Conservation (phyloP, 805 yeast species). For the Blastobotrys parvus region DNA sequence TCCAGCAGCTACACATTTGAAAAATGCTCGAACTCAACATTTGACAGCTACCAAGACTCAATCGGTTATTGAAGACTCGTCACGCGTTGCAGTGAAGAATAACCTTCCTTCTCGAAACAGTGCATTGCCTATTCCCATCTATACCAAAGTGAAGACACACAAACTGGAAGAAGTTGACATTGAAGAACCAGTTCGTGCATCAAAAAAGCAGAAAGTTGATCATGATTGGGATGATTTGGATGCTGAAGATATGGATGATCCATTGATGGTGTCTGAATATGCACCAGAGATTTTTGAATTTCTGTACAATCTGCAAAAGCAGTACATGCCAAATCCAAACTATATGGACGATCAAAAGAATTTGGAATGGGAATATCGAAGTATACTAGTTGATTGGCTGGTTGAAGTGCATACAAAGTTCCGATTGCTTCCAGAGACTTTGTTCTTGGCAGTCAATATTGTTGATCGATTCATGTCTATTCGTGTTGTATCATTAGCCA, state of each 20-base stretch:
- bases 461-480: constrained; percentile 81
- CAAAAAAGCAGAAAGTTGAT: constrained; percentile 8
- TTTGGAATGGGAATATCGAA: constrained; percentile 73
- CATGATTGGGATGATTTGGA: constrained; percentile 26
- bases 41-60: neutral
- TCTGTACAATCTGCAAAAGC: constrained; percentile 60
- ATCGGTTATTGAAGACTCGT: neutral
- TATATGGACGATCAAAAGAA: constrained; percentile 58
- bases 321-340: constrained; percentile 52
- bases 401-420: constrained; percentile 82
- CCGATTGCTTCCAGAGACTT: constrained; percentile 76
- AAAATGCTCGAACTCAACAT: neutral
- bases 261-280: constrained; percentile 86
- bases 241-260: constrained; percentile 33
- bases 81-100: neutral
- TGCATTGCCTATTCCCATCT: neutral
- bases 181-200: neutral
- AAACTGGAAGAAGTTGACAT: neutral
- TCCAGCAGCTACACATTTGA: neutral
- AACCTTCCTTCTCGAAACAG: neutral
- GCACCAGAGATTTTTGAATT: constrained; percentile 80
- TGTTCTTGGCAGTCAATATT: constrained; percentile 71
- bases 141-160: neutral
- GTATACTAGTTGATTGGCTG: constrained; percentile 88
- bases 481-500: constrained; percentile 66